Base-by-base conservation (phyloP, 2,329 filamentous ascomycete species). In the Alternaria brassicae region DNA sequence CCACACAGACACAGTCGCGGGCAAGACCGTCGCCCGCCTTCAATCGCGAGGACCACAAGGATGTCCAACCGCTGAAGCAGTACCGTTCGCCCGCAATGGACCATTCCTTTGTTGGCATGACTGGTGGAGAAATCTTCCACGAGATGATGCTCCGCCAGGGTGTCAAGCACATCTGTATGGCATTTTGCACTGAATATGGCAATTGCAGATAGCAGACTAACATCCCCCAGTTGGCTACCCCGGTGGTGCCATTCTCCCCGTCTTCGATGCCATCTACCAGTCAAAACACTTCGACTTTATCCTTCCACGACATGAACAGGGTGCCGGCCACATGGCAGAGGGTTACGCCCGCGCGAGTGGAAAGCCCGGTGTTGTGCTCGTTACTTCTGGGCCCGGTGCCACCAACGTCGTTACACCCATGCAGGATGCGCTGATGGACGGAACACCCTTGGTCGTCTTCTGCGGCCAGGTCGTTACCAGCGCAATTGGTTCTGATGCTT, bases 241-340 rank as follows among this genome's bases (percentile, higher is more conserved):
- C 68, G 94, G 94, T 72, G 94, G 95, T 77, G 93, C 95, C 67
- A 98, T 98, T 81, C 89, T 98, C 34, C 95, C 95, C 72, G 94
- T 98, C 41, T 98, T 97, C 83, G 95, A 99, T 79, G 95, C 95
- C 74, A 98, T 99, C 77, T 96, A 96, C 86, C 97, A 97, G 83
- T 98, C 94, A 58, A 89, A 91, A 83, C 91, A 97, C 81, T 97
- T 98, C 82, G 89, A 97, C 63, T 98, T 99, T 76, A 88, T 98
- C 78, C 88, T 98, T 8, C 95, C 95, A 28, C 89, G 91, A 80
- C 95, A 99, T 81, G 95, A 98, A 82, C 95, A 99, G 81, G 95
- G 95, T 68, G 95, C 95, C 58, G 95, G 95, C 65, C 95, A 99
- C 81, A 99, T 98, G 95, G 95, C 95, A 15, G 90, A 98, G 81